Conservation (phyloP, 768 basidiomycete genomes). For the Trametes meyenii region DNA sequence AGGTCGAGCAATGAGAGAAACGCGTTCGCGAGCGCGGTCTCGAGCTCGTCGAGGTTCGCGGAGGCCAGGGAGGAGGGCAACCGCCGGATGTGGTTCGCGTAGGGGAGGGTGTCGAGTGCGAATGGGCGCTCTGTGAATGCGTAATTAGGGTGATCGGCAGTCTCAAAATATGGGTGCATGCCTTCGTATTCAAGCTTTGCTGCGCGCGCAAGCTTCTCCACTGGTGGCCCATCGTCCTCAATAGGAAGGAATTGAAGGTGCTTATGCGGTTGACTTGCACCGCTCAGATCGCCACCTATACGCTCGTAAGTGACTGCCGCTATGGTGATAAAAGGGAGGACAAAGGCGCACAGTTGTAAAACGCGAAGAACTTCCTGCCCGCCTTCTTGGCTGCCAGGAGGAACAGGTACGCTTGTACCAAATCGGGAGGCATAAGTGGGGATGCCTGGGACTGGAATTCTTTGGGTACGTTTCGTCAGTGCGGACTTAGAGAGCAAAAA, state of each 20-base stretch:
- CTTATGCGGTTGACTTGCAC: conserved; percentile 90
- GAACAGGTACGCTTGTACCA: conserved; percentile 76
- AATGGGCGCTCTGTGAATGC: conserved; percentile 67
- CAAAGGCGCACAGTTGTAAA: conserved; percentile 84
- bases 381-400: conserved; percentile 67
- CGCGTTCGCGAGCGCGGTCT: conserved; percentile 53
- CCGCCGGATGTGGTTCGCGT: conserved; percentile 80
- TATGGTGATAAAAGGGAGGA: background rate
- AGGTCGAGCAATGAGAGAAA: conserved; percentile 81
- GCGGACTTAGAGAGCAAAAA: background rate
- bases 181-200: conserved; percentile 62
- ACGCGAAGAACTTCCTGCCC: conserved; percentile 69
- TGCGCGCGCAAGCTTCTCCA: conserved; percentile 68
- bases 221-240: conserved; percentile 67
- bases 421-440: conserved; percentile 77
- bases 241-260: conserved; percentile 86
- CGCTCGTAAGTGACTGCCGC: background rate
- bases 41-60: conserved; percentile 47
- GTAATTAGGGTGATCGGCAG: background rate
- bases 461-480: conserved; percentile 32
- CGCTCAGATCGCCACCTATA: conserved; percentile 73
- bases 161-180: conserved; percentile 28
- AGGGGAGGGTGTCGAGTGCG: conserved; percentile 64
- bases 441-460: conserved; percentile 79
- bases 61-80: conserved; percentile 48